phyloP scores from a whole-genome alignment of 305 asterid species.

The Fraxinus ornus region DNA sequence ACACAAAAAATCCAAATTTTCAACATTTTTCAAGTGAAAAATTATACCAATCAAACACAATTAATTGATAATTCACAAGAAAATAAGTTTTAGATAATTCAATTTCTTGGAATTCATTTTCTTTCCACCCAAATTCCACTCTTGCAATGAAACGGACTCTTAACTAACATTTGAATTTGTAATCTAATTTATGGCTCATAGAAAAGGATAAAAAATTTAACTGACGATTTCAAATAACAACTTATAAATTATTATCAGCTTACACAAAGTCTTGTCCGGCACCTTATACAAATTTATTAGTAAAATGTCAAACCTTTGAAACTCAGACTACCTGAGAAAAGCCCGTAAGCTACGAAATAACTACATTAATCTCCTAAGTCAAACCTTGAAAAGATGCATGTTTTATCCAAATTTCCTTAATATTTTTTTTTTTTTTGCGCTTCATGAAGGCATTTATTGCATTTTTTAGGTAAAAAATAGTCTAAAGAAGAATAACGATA shows the following conservation, averaged over 20 bases:
- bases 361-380: constrained; percentile 14
- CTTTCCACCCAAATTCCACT: too few relatives aligned
- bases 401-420: background rate
- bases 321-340: background rate
- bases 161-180: background rate
- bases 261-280: constrained; percentile 15
- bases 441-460: constrained; percentile 1
- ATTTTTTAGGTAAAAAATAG: background rate
- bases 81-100: too few relatives aligned
- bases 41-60: too few relatives aligned
- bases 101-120: too few relatives aligned
- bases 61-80: too few relatives aligned
- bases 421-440: background rate
- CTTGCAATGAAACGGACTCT: too few relatives aligned
- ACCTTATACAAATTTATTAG: background rate
- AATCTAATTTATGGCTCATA: background rate
- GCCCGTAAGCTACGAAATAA: background rate
- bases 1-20: too few relatives aligned
- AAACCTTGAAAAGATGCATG: background rate
- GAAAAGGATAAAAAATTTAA: background rate
- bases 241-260: background rate
- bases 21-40: too few relatives aligned
- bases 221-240: too few relatives aligned
- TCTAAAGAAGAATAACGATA: background rate
- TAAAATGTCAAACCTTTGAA: background rate